These are phyloP conservation scores for Acacia concinna DNA, from an alignment of 331 rosid genomes.

Conservation along the genomic window DNA sequence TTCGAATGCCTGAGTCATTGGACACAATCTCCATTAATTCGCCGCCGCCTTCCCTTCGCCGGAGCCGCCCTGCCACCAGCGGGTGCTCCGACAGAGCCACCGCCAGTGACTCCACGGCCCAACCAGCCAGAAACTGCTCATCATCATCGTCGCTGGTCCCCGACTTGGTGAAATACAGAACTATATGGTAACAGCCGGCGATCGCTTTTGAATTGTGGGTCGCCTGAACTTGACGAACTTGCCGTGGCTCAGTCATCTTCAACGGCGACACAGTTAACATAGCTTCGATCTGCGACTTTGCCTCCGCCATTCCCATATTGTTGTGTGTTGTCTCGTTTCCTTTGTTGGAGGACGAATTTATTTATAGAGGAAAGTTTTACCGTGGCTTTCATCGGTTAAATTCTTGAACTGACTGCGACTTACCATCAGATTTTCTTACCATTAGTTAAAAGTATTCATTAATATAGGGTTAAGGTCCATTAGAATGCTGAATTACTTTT, in stretches of 20 bases:
- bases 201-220: not conserved
- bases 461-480: no score
- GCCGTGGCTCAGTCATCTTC: constrained; percentile 35
- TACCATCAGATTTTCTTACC: not conserved
- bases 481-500: no score
- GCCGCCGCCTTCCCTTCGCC: not conserved
- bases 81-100: constrained; percentile 40
- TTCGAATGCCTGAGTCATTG: constrained; percentile 45
- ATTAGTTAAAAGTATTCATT: no score
- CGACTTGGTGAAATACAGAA: constrained; percentile 34
- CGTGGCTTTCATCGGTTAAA: not conserved
- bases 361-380: not conserved
- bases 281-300: constrained; percentile 29
- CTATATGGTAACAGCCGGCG: constrained; percentile 34
- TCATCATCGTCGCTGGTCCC: constrained; percentile 8
- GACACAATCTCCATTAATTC: constrained; percentile 32
- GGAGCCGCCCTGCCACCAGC: constrained; percentile 38
- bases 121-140: constrained; percentile 42
- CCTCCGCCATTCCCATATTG: constrained; percentile 1
- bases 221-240: constrained; percentile 29
- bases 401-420: not conserved
- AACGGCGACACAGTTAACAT: constrained; percentile 36
- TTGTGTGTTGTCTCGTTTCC: not conserved
- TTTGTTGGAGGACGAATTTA: not conserved
- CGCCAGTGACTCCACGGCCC: constrained; percentile 46